A percentile compares a stretch with the other conserved stretches of the same genome.
Evolutionary conservation across 257 asterid genomes (phyloP).

Genomic region (Solanum dulcamara): DNA sequence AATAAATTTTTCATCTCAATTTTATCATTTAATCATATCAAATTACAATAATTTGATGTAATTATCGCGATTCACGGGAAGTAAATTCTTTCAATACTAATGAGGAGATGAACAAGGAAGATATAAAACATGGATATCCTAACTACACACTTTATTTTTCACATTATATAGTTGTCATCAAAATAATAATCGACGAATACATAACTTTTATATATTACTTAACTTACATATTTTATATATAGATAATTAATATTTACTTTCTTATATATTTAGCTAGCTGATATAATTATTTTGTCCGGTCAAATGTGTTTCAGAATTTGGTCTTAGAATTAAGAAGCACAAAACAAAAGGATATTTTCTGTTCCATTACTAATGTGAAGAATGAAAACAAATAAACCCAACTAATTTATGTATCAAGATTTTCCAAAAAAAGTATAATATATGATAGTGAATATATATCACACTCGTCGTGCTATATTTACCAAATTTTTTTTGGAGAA

Average conservation of each 20-base stretch:
- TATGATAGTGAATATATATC: not conserved
- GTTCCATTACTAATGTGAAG: not conserved
- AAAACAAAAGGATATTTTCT: not conserved
- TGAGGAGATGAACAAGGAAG: too few relatives aligned
- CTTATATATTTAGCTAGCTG: too few relatives aligned
- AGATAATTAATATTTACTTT: too few relatives aligned
- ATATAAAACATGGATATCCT: not conserved
- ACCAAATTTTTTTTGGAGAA: not conserved
- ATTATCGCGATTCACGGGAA: too few relatives aligned
- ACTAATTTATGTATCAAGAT: not conserved
- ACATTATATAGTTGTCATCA: not conserved
- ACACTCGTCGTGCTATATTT: not conserved
- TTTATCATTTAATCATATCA: not conserved
- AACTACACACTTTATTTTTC: not conserved
- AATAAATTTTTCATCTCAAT: not conserved
- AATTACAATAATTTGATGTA: too few relatives aligned
- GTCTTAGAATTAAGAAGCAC: not conserved
- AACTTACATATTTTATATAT: not conserved
- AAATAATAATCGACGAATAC: too few relatives aligned
- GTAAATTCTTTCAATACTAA: not conserved
- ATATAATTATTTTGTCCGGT: too few relatives aligned
- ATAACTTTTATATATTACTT: not conserved
- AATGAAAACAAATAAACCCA: not conserved
- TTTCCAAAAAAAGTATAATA: not conserved
- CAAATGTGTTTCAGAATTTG: not conserved